Evolutionary conservation across 768 basidiomycete species (phyloP).

Genomic region (Porpolomopsis calyptriformis): DNA sequence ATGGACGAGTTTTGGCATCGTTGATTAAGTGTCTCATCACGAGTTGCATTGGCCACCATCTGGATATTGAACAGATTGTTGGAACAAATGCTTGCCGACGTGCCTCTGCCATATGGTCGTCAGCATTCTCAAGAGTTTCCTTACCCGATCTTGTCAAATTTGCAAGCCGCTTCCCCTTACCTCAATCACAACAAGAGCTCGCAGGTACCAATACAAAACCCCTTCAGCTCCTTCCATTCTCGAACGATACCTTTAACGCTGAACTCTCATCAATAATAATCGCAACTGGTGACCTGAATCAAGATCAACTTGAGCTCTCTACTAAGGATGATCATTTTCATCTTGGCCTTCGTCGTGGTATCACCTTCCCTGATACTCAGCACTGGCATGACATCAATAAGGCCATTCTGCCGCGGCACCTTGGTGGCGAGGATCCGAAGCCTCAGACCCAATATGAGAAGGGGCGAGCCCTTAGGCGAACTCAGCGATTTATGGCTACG

Average conservation of each 20-base stretch:
- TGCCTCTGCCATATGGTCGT: no score
- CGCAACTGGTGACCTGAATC: slow-evolving; percentile 7
- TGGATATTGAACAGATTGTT: no score
- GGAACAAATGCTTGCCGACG: no score
- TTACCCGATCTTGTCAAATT: slow-evolving; percentile 17
- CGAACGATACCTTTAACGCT: slow-evolving; percentile 23
- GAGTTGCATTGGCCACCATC: slow-evolving; percentile 15
- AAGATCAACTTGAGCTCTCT: slow-evolving; percentile 9
- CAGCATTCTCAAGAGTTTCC: no score
- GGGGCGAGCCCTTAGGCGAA: slow-evolving; percentile 25
- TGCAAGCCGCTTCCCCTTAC: slow-evolving; percentile 15
- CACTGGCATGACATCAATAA: slow-evolving; percentile 50
- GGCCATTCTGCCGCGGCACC: slow-evolving; percentile 42
- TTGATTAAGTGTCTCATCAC: slow-evolving; percentile 31
- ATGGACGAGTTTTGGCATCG: slow-evolving; percentile 40
- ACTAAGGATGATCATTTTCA: no score
- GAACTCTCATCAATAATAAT: slow-evolving; percentile 17
- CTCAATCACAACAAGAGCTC: not conserved
- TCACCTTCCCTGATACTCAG: slow-evolving; percentile 36
- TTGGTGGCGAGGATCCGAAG: slow-evolving; percentile 35
- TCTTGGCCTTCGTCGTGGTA: slow-evolving; percentile 30
- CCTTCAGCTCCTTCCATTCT: slow-evolving; percentile 28
- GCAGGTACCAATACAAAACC: not conserved
- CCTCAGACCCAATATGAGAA: slow-evolving; percentile 26
- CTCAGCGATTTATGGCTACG: slow-evolving; percentile 49